Percentiles rank a stretch among this genome's conserved stretches.
phyloP scores from a whole-genome alignment of 768 basidiomycete species.

The Postia placenta region DNA sequence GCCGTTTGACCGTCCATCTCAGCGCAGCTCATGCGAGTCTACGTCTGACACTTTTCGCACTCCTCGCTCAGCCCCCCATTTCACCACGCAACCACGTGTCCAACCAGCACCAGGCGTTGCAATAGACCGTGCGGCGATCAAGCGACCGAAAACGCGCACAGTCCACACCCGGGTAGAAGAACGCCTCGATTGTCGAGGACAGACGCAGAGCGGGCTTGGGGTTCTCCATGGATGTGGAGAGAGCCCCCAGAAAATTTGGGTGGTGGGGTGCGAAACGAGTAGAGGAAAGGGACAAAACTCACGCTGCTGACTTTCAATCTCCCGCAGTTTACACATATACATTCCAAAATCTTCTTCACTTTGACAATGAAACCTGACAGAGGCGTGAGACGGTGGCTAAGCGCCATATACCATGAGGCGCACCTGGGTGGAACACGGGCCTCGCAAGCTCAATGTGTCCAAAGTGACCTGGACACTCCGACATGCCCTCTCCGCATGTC shows the following conservation, averaged over 20 bases:
- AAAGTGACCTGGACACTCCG: constrained; percentile 98
- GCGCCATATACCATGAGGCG: constrained; percentile 15
- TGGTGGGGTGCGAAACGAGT: constrained; percentile 90
- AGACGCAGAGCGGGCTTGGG: constrained; percentile 85
- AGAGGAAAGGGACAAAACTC: constrained; percentile 76
- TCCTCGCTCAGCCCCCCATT: constrained; percentile 98
- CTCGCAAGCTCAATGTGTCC: constrained; percentile 96
- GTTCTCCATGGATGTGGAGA: constrained; percentile 90
- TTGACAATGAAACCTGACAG: constrained; percentile 86
- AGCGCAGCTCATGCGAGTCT: constrained; percentile 21
- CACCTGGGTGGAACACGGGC: constrained; percentile 96
- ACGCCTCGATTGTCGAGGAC: constrained; percentile 77
- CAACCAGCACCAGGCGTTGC: constrained; percentile 70
- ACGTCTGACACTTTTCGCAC: constrained; percentile 52
- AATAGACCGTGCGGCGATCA: constrained; percentile 80
- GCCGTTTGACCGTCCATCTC: constrained; percentile 41
- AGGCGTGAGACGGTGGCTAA: neutral
- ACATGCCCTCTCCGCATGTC: constrained; percentile 99
- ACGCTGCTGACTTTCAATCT: constrained; percentile 96
- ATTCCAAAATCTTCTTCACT: constrained; percentile 99
- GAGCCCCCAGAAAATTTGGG: constrained; percentile 99
- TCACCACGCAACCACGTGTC: constrained; percentile 88
- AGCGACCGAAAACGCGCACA: constrained; percentile 90
- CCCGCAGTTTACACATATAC: constrained; percentile 98
- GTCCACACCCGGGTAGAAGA: constrained; percentile 72